These are phyloP conservation scores for Phaeosphaeriaceae sp. DNA, from an alignment of 2,329 filamentous ascomycete genomes.

Conservation along the genomic window DNA sequence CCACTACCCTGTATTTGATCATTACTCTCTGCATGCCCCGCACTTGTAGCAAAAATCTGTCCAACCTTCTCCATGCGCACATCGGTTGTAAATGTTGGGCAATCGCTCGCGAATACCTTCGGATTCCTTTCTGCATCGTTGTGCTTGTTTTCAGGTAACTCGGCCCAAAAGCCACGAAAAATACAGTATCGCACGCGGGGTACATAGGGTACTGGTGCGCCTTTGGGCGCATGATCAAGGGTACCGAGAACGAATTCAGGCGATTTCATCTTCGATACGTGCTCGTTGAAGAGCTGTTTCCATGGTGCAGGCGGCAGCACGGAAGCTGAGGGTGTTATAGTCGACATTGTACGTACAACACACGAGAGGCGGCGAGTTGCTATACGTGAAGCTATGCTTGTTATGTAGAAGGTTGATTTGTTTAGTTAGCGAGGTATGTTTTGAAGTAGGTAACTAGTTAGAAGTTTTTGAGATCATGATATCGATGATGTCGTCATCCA, in stretches of 20 bases:
- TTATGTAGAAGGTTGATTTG: conserved; percentile 11
- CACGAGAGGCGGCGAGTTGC: conserved; percentile 47
- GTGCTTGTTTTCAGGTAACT: conserved; percentile 72
- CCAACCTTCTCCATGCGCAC: conserved; percentile 82
- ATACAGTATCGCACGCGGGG: conserved; percentile 78
- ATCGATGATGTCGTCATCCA: conserved; percentile 30
- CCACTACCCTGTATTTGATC: conserved; percentile 59
- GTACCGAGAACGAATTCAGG: conserved; percentile 61
- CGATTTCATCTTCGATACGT: conserved; percentile 56
- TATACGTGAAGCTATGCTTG: conserved; percentile 49
- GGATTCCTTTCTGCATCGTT: conserved; percentile 78
- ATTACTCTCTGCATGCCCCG: conserved; percentile 53
- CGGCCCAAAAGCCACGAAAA: conserved; percentile 83
- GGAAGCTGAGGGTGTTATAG: conserved; percentile 48
- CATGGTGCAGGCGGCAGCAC: conserved; percentile 57
- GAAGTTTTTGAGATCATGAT: conserved; percentile 4
- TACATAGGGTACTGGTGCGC: conserved; percentile 50
- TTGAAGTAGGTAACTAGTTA: background rate
- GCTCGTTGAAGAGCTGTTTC: conserved; percentile 57
- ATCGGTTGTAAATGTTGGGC: conserved; percentile 86
- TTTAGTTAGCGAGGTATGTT: conserved; percentile 2
- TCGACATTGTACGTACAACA: conserved; percentile 54
- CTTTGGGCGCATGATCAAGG: conserved; percentile 51
- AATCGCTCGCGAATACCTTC: conserved; percentile 72
- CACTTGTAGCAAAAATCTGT: conserved; percentile 67